Conservation (phyloP, 768 basidiomycete species). For the Lepiota brunneoincarnata region DNA sequence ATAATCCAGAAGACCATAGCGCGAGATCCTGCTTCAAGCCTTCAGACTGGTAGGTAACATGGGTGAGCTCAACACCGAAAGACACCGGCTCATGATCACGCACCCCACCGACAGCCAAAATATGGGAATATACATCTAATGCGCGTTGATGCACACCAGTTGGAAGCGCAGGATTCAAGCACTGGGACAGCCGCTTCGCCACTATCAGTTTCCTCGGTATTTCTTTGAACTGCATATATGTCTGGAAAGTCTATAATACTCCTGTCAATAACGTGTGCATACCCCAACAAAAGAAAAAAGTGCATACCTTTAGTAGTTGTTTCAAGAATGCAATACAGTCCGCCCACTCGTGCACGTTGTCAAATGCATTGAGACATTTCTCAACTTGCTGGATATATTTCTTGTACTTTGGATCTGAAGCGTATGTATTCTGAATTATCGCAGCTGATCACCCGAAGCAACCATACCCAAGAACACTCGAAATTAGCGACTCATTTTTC, state of each 20-base stretch:
- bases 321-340: slow-evolving; percentile 98
- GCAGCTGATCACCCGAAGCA: slow-evolving; percentile 27
- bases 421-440: slow-evolving; percentile 51
- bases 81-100: slow-evolving; percentile 25
- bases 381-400: slow-evolving; percentile 93
- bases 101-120: slow-evolving; percentile 89
- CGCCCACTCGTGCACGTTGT: slow-evolving; percentile 98
- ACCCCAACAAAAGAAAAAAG: slow-evolving; percentile 1
- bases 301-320: slow-evolving; percentile 79
- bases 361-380: slow-evolving; percentile 88
- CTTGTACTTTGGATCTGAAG: slow-evolving; percentile 89
- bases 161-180: slow-evolving; percentile 95
- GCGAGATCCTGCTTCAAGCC: slow-evolving; percentile 84
- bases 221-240: slow-evolving; percentile 91
- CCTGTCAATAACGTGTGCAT: neutral
- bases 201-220: slow-evolving; percentile 94
- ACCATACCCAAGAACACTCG: neutral
- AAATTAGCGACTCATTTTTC: slow-evolving; percentile 2
- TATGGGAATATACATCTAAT: slow-evolving; percentile 91
- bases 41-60: slow-evolving; percentile 57
- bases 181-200: slow-evolving; percentile 92
- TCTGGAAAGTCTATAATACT: slow-evolving; percentile 75
- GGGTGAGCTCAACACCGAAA: slow-evolving; percentile 2
- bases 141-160: slow-evolving; percentile 97
- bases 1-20: slow-evolving; percentile 93